Evolutionary conservation across 2,329 filamentous ascomycete species (phyloP), one percentile per base, ranked within the genome.

Genomic region (Fusarium agapanthi): DNA sequence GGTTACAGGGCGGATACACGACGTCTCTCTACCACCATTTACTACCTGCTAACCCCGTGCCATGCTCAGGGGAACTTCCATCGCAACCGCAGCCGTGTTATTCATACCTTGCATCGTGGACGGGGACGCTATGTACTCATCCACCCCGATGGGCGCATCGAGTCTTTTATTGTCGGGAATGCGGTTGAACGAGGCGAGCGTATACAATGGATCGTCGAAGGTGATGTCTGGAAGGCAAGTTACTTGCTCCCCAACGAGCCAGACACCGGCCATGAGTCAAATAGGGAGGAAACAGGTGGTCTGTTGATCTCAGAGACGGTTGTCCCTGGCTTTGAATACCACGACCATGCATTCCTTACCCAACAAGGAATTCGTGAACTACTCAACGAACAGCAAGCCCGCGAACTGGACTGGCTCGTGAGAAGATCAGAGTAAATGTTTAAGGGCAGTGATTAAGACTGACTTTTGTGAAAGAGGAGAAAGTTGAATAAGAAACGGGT

Each of bases 251-350:
- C 71, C 22, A 32, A 41, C 48, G 60, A 69, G 24, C 30, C 44
- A 18, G 45, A n/a, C 34, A 32, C 20, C n/a, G 45, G 20, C 37
- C 74, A 61, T 30, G 62, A 44, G 12, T 28, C 86, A 57, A 79
- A 77, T 28, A 79, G 80, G 47, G 79, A 76, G 32, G 81, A 79
- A 41, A 83, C 81, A 41, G 84, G 83, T 24, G 88, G 88, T 0
- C 79, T 92, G 73, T 82, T 93, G 81, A 92, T 93, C 66, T 89
- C 87, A 53, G 90, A 93, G 83, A 91, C 89, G 1, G 90, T 92
- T 4, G 85, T 92, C 13, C 90, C 91, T 1, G 91, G 91, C 0
- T 93, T 93, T 75, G 90, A 92, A 76, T 92, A 85, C 73, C 84
- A 83, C 64, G 90, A 93, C 78, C 90, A 93, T 78, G 89, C 92